Percentiles rank a stretch among this genome's conserved stretches.
phyloP scores from a whole-genome alignment of 495 filamentous ascomycete species.

The Lophiotrema nucula region DNA sequence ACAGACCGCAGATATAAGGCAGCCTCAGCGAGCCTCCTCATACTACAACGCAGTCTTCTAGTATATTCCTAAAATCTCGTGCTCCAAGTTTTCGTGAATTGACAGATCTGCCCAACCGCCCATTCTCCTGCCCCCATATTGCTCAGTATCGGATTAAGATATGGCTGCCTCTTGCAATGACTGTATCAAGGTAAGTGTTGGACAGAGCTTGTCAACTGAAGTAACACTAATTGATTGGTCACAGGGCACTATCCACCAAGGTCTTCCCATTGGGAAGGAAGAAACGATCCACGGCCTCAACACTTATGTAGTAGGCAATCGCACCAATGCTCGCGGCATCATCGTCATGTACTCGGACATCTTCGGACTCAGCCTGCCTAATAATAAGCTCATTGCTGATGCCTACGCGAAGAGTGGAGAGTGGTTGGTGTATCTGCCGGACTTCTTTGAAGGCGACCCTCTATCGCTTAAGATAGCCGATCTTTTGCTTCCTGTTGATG shows the following conservation, averaged over 20 bases:
- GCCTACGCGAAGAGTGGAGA: constrained; percentile 47
- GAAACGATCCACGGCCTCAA: constrained; percentile 44
- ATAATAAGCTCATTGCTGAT: constrained; percentile 48
- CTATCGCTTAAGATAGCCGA: constrained; percentile 42
- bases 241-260: constrained; percentile 45
- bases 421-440: constrained; percentile 45
- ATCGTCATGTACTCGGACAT: constrained; percentile 47
- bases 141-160: too few relatives aligned
- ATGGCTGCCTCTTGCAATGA: too few relatives aligned
- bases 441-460: constrained; percentile 47
- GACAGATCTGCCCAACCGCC: too few relatives aligned
- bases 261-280: constrained; percentile 41
- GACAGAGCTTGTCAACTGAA: too few relatives aligned
- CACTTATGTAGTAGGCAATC: constrained; percentile 45
- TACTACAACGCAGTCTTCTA: too few relatives aligned
- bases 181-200: too few relatives aligned
- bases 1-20: too few relatives aligned
- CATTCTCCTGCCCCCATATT: too few relatives aligned
- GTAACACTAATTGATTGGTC: too few relatives aligned
- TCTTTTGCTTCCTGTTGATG: constrained; percentile 44
- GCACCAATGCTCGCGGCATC: constrained; percentile 40
- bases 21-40: too few relatives aligned
- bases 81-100: too few relatives aligned
- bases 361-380: constrained; percentile 45
- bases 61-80: too few relatives aligned